These are phyloP conservation scores for Patellaria atrata DNA, from an alignment of 495 filamentous ascomycete species.

Conservation along the genomic window DNA sequence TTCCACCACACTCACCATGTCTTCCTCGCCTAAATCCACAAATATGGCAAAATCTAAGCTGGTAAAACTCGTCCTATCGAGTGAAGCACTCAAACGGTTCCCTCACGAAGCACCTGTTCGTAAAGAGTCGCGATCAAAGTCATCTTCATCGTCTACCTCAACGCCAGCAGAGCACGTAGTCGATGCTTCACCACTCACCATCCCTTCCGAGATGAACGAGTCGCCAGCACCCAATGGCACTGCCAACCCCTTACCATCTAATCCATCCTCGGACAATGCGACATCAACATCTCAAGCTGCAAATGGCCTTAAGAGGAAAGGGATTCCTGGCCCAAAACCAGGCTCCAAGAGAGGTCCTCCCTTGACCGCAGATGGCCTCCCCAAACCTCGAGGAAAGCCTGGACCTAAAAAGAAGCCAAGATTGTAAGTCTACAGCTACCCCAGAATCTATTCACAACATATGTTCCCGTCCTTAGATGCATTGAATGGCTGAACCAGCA, in stretches of 20 bases:
- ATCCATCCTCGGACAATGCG: no score
- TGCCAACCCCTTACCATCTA: constrained; percentile 35
- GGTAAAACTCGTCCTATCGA: constrained; percentile 40
- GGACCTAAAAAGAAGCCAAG: constrained; percentile 89
- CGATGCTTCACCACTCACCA: constrained; percentile 41
- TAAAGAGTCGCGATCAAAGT: constrained; percentile 23
- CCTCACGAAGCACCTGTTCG: constrained; percentile 17
- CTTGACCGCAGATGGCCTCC: constrained; percentile 39
- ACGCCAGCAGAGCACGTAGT: constrained; percentile 35
- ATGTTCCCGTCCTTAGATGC: no score
- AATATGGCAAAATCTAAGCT: constrained; percentile 32
- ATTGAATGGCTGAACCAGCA: no score
- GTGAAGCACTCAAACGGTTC: constrained; percentile 35
- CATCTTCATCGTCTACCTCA: constrained; percentile 26
- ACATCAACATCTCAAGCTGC: constrained; percentile 36
- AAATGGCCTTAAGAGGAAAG: constrained; percentile 47
- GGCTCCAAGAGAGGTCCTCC: constrained; percentile 40
- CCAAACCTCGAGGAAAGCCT: constrained; percentile 68
- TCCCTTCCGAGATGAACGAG: constrained; percentile 38
- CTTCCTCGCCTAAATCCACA: constrained; percentile 30
- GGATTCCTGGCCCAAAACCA: constrained; percentile 38
- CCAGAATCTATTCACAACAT: no score
- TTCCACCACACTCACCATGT: not conserved
- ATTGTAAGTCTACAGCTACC: constrained; percentile 79
- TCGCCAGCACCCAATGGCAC: constrained; percentile 38